Percentiles rank a stretch among this genome's conserved stretches.
phyloP scores from a whole-genome alignment of 2,329 filamentous ascomycete genomes.

The Ophiobolus disseminans region DNA sequence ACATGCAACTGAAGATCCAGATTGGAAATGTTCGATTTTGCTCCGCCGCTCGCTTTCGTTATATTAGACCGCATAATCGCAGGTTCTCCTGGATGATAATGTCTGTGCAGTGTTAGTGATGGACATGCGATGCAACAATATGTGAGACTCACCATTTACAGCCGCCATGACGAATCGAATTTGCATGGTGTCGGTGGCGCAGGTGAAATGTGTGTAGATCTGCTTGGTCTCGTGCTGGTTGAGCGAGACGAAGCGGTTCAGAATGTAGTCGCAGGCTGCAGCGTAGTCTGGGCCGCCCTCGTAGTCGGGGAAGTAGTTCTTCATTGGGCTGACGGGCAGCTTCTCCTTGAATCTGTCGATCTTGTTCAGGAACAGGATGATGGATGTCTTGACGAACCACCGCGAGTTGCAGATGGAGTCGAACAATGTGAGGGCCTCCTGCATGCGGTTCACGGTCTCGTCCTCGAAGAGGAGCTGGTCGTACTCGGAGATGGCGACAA shows the following conservation, averaged over 20 bases:
- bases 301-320: slow-evolving; percentile 78
- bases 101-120: slow-evolving; percentile 69
- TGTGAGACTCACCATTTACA: slow-evolving; percentile 80
- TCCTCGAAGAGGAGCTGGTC: slow-evolving; percentile 96
- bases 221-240: slow-evolving; percentile 99
- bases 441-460: slow-evolving; percentile 82
- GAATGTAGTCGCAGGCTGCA: slow-evolving; percentile 96
- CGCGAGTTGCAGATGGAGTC: slow-evolving; percentile 76
- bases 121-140: background rate
- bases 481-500: slow-evolving; percentile 96
- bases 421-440: slow-evolving; percentile 73
- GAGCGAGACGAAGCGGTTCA: slow-evolving; percentile 96
- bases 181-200: slow-evolving; percentile 97
- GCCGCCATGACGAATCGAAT: slow-evolving; percentile 99
- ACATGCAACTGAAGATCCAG: slow-evolving; percentile 47
- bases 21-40: slow-evolving; percentile 36
- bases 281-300: slow-evolving; percentile 93
- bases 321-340: slow-evolving; percentile 74
- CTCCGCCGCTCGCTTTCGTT: slow-evolving; percentile 51
- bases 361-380: slow-evolving; percentile 78
- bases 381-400: slow-evolving; percentile 76
- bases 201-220: slow-evolving; percentile 99
- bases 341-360: slow-evolving; percentile 79
- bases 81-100: slow-evolving; percentile 99
- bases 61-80: slow-evolving; percentile 95